Evolutionary conservation across 1,284 basidiomycete species (phyloP), one percentile per base, ranked within the genome.

Genomic region (Stygiomarasmius scandens): DNA sequence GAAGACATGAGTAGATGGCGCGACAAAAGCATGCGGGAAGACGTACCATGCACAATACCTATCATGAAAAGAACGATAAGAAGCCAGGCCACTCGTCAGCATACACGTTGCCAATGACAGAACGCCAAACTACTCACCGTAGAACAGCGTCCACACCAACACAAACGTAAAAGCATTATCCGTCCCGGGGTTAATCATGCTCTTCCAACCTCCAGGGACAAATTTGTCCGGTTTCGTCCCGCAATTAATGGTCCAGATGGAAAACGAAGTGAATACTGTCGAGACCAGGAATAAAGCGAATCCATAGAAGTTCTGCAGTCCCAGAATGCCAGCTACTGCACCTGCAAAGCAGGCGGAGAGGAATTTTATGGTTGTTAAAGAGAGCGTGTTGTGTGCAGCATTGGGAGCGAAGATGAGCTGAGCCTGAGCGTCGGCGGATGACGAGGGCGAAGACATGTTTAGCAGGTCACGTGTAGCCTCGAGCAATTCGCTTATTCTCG

Each of bases 131-230:
- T 32, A 74, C 87, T 58, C 65, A 92, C 90, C 92, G 71, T 91
- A 95, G 71, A 93, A 90, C 57, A 95, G 76, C 38, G 93, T 96
- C 93, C 93, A 96, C 34, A 90, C 87, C 46, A 95, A 80, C 59
- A 96, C 81, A 68, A 94, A 96, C 1, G 92, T 92, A 66, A 92
- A 89, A 19, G 88, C 77, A 63, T 93, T 94, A 73, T 95, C 93
- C 72, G 92, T 88, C 11, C 92, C 91, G 0, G 93, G 87, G 58
- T 89, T 92, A 49, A 87, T 73, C 44, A 94, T 74, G 56, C 89
- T 90, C 66, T 77, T 72, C 66, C 83, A 69, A 6, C 89, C 87
- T 19, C 55, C 49, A 5, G 47, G 27, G 25, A 60, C 34, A 41
- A 54, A 60, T 22, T 45, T 56, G 25, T 23, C 65, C 3, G 86